Base-by-base conservation (phyloP, 2,329 filamentous ascomycete genomes). In the Paecilomyces dactylethromorphus region DNA sequence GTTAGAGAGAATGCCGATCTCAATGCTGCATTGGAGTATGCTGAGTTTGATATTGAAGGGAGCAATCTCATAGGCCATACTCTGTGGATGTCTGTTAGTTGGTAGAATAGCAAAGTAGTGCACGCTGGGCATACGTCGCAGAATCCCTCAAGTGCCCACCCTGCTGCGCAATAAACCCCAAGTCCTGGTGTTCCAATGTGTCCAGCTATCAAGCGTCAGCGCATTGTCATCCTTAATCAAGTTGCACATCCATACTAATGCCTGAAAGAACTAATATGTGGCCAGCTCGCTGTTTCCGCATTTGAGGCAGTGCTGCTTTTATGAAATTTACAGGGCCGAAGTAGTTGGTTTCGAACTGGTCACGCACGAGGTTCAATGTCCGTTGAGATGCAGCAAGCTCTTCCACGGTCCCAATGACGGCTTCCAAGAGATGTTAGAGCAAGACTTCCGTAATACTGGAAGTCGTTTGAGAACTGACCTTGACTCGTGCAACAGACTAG, bases 1-100 rank as follows among this genome's bases (percentile, higher is more conserved):
- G 76, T 96, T 96, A 29, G 91, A 94, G 59, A 97, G 81, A 32
- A 91, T 87, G 63, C 89, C 87, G 62, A 96, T 90, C 78, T 97
- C 93, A 77, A 96, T 91, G 75, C 92, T 95, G 26, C 92, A 92
- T 79, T 99, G 93, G 52, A 99, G 88, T 65, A 97, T 92, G 49
- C 92, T 97, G 74, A 97, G 85, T 74, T 93, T 96, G 78, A 97
- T 87, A 76, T 97, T 97, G 79, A 97, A 97, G 0, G 94, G 94
- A 0, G 93, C 90, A 63, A 99, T 89, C 76, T 99, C 94, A 75
- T 97, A 99, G 1, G 93, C 92, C 24, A 99, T 82, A 60, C 91
- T 86, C 80, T 82, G 61, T 59, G 51, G 24, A 15, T 21, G 22
- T 2, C 32, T 33, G 35, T 24, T 10, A 18, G 3, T 24, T 26